phyloP scores from a whole-genome alignment of 2,329 filamentous ascomycete genomes.

The Fusarium continuum region DNA sequence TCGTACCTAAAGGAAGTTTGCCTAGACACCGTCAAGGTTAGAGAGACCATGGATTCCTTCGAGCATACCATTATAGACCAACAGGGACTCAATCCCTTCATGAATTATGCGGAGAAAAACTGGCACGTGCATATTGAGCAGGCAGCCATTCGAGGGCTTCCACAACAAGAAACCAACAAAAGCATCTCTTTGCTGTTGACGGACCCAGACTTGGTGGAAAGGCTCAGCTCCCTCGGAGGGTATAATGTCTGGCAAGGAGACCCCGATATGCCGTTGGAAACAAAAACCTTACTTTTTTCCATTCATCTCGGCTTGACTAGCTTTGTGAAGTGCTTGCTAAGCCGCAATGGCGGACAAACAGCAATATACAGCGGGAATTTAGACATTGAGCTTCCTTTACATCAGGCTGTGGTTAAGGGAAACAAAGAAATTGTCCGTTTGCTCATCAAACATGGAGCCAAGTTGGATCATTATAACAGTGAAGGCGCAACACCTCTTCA shows the following conservation, averaged over 20 bases:
- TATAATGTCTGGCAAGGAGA: no score
- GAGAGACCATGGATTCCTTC: neutral
- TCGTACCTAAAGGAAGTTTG: slow-evolving; percentile 10
- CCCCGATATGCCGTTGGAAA: no score
- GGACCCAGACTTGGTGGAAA: no score
- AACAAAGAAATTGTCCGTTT: neutral
- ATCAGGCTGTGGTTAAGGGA: neutral
- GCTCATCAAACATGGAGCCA: neutral
- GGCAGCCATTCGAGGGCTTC: rapidly evolving
- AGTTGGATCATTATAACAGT: neutral
- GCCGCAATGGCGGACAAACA: neutral
- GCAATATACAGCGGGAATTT: neutral
- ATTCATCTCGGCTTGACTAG: neutral
- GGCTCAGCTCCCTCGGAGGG: no score
- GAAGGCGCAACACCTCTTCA: neutral
- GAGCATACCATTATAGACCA: no score
- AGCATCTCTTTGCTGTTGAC: neutral
- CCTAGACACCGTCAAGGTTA: neutral
- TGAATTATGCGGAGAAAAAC: neutral
- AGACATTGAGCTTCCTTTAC: neutral
- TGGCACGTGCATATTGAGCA: neutral
- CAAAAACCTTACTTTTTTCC: no score
- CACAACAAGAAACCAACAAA: neutral
- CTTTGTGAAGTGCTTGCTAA: neutral
- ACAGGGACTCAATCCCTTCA: neutral